Evolutionary conservation across 1,284 basidiomycete genomes (phyloP).

Genomic region (Earliella scabrosa): DNA sequence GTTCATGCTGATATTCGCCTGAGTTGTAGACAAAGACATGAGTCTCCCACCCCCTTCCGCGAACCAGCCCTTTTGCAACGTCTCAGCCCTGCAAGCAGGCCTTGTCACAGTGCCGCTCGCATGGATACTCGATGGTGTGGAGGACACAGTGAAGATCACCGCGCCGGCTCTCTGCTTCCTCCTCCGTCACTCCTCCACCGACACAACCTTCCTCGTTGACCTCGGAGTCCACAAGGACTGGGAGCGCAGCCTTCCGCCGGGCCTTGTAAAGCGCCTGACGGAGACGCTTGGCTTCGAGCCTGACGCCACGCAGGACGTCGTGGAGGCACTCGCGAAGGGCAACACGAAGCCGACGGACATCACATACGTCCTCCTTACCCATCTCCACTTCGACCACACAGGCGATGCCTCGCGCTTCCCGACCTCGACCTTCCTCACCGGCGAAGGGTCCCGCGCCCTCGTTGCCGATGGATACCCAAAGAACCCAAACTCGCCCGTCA

Average conservation of each 20-base stretch:
- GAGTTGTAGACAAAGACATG: too few species aligned
- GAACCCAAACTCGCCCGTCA: too few species aligned
- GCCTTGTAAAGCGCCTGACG: constrained; percentile 1
- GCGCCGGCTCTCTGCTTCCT: constrained; percentile 53
- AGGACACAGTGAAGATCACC: constrained; percentile 24
- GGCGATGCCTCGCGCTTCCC: constrained; percentile 50
- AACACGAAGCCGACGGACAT: constrained; percentile 47
- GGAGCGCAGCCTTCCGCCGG: constrained; percentile 33
- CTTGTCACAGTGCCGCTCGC: constrained; percentile 40
- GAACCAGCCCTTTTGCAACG: constrained; percentile 25
- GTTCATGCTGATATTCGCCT: too few species aligned
- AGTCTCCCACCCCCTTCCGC: background rate
- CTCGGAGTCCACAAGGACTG: constrained; percentile 54
- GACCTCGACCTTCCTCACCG: constrained; percentile 50
- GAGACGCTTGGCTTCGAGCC: constrained; percentile 38
- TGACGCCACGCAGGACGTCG: constrained; percentile 34
- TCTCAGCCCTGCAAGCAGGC: constrained; percentile 57
- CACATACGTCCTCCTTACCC: constrained; percentile 48
- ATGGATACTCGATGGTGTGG: constrained; percentile 41
- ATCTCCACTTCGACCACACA: constrained; percentile 33
- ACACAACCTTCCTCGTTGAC: constrained; percentile 49
- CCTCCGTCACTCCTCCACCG: constrained; percentile 47
- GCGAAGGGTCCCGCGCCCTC: constrained; percentile 37
- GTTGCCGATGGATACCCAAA: constrained; percentile 22
- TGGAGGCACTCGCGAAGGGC: constrained; percentile 45